Evolutionary conservation across 2,329 filamentous ascomycete genomes (phyloP), one percentile per base, ranked within the genome.

Genomic region (Purpureocillium lavendulum): DNA sequence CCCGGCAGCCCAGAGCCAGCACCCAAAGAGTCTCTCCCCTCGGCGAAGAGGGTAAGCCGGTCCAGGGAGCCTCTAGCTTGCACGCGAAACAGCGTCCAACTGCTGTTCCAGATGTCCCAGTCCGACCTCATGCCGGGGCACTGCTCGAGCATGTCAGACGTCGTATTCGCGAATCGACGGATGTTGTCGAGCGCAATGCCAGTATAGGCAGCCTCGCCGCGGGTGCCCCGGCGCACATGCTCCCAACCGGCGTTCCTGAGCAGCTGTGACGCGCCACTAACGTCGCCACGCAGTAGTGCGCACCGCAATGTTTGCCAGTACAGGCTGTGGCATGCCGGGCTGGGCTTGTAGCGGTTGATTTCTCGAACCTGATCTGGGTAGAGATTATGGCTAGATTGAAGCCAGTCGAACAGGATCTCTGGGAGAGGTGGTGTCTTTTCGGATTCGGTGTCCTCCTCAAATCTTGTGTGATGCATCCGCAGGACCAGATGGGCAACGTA

Each of bases 271-370:
- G 82, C 81, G 32, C 77, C 77, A 12, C 59, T 51, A 33, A 94
- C 74, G 42, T 83, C 81, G 32, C 89, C 90, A 35, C 88, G 83
- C 18, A 94, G 67, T 16, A 89, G 69, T 12, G 80, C 70, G 40
- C 77, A 77, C 50, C 82, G 84, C n/a, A 95, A 67, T 2, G 80
- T 80, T 54, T 89, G 85, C 90, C 90, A 97, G 62, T 87, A 97
- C 29, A 84, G 69, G 18, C 72, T 67, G 52, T 92, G 85, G 33
- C 79, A 78, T 2, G 87, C 83, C 16, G 88, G 86, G 43, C 84
- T 84, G 1, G 85, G 84, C 34, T 71, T 71, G 49, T 80, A 64
- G 21, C 71, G 69, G 45, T 75, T 66, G 17, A 96, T 72, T 4
- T 79, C 69, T 30, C 77, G 68, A 17, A 84, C 66, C 51, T 89